Evolutionary conservation across 139 green algal species (phyloP).

Genomic region (Picochlorum sp.): DNA sequence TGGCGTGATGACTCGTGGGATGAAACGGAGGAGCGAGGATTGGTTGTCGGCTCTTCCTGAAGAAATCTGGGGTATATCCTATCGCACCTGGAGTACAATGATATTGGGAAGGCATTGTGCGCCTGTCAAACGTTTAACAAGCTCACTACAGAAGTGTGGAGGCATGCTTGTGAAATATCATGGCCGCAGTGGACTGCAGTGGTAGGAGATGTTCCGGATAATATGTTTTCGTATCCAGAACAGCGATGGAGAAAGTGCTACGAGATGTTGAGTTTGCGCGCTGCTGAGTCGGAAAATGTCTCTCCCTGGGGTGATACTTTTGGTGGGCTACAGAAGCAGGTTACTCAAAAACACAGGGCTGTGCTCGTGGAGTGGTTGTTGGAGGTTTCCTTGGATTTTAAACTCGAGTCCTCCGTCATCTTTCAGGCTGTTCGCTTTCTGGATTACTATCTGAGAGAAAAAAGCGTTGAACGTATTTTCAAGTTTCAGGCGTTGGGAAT

Average conservation of each 20-base stretch:
- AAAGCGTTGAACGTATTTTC: slow-evolving; percentile 15
- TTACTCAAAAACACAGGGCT: slow-evolving; percentile 30
- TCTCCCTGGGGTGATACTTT: slow-evolving; percentile 12
- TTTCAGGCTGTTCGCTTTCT: slow-evolving; percentile 51
- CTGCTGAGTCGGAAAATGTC: slow-evolving; percentile 21
- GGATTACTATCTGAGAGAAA: slow-evolving; percentile 39
- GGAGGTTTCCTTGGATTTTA: slow-evolving; percentile 53
- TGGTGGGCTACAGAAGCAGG: slow-evolving; percentile 19
- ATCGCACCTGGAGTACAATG: slow-evolving; percentile 11
- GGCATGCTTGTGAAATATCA: slow-evolving; percentile 22
- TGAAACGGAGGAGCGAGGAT: not conserved
- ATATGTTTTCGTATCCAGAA: not conserved
- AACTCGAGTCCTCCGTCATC: slow-evolving; percentile 44
- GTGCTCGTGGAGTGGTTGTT: slow-evolving; percentile 46
- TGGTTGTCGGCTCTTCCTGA: not conserved
- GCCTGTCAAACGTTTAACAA: slow-evolving; percentile 13
- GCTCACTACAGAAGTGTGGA: slow-evolving; percentile 22
- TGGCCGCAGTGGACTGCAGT: slow-evolving; percentile 34
- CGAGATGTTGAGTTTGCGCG: slow-evolving; percentile 37
- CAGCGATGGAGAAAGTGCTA: slow-evolving; percentile 36
- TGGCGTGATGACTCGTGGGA: not conserved
- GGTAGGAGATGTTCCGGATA: not conserved
- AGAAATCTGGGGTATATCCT: slow-evolving; percentile 37
- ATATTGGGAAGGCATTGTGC: slow-evolving; percentile 31
- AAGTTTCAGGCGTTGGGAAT: slow-evolving; percentile 50